Conservation (phyloP, 1,139 yeast species). For the Candida sp. region DNA sequence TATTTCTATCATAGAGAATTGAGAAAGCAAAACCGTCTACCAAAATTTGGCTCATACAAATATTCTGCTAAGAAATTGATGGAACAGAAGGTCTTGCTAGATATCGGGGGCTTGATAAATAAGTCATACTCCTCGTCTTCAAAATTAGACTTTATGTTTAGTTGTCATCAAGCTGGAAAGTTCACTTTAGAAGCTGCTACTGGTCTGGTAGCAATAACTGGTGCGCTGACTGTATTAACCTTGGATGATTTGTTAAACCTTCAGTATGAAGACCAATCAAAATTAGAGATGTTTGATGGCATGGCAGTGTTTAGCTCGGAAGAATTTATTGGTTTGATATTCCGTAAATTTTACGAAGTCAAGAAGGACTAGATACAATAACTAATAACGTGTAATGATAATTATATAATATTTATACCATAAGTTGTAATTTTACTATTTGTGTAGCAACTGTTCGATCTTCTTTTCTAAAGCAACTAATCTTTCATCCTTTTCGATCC, state of each 20-base stretch:
- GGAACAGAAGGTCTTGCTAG: conserved; percentile 68
- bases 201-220: conserved; percentile 43
- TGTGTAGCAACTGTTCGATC: conserved; percentile 34
- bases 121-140: conserved; percentile 48
- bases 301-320: conserved; percentile 66
- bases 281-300: conserved; percentile 57
- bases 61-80: conserved; percentile 72
- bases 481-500: conserved; percentile 60
- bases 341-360: conserved; percentile 66
- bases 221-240: conserved; percentile 51
- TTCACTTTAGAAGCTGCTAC: conserved; percentile 65
- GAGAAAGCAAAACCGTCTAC: conserved; percentile 63
- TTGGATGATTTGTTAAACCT: conserved; percentile 66
- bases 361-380: conserved; percentile 16
- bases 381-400: conserved; percentile 1
- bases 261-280: conserved; percentile 59
- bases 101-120: conserved; percentile 48
- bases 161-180: conserved; percentile 70
- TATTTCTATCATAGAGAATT: conserved; percentile 75
- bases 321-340: conserved; percentile 62
- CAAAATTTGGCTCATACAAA: conserved; percentile 81
- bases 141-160: conserved; percentile 70
- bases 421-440: conserved; percentile 8
- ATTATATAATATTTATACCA: conserved; percentile 5
- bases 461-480: conserved; percentile 42